Evolutionary conservation across 371 early-diverging fungal species (phyloP).

Genomic region (Actinomucor elegans): DNA sequence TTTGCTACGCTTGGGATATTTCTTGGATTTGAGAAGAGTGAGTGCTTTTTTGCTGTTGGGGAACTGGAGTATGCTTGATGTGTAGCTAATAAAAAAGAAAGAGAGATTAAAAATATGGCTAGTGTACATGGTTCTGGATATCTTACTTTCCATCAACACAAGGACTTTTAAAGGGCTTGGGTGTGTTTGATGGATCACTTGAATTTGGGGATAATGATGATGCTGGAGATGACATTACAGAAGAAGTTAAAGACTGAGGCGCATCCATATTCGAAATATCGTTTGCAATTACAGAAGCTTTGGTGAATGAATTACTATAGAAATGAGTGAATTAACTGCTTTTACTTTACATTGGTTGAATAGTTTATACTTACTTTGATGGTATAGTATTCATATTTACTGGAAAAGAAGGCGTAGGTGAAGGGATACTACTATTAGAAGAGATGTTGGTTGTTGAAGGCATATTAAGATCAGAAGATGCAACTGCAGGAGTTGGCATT

Average conservation of each 20-base stretch:
- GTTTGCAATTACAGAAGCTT: background rate
- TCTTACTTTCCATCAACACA: constrained; percentile 18
- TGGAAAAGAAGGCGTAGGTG: background rate
- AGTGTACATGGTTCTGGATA: no score
- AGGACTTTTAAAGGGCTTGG: constrained; percentile 20
- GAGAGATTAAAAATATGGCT: no score
- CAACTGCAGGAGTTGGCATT: no score
- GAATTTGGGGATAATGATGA: background rate
- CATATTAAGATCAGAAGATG: no score
- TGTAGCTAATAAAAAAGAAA: background rate
- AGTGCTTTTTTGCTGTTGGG: constrained; percentile 18
- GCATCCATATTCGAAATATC: no score
- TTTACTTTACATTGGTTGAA: no score
- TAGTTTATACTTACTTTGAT: no score
- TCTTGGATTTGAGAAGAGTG: constrained; percentile 9
- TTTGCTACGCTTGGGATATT: constrained; percentile 25
- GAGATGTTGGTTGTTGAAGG: no score
- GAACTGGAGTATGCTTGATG: constrained; percentile 9
- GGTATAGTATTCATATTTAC: background rate
- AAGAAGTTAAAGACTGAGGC: no score
- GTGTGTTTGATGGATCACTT: background rate
- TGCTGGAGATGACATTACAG: no score
- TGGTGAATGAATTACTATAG: background rate
- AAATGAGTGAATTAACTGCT: no score
- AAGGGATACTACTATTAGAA: background rate